Percentiles rank a stretch among this genome's conserved stretches.
phyloP scores from a whole-genome alignment of 202 grass and related monocot genomes.

The Musa balbisiana region DNA sequence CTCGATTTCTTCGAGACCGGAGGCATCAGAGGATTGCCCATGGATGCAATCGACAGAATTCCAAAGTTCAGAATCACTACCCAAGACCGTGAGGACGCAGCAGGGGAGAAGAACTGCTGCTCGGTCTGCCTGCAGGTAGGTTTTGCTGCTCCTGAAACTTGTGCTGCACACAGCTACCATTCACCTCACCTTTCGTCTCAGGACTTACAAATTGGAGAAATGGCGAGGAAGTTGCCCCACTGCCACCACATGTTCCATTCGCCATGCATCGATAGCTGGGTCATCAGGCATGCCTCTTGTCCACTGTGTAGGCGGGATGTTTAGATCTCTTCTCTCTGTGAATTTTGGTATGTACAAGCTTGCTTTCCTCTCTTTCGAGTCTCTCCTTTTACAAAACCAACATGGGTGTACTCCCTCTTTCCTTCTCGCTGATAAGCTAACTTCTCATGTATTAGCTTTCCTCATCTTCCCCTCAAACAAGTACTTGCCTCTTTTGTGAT shows the following conservation, averaged over 20 bases:
- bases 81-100: constrained; percentile 30
- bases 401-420: no score
- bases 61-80: constrained; percentile 43
- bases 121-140: constrained; percentile 79
- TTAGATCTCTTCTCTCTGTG: constrained; percentile 21
- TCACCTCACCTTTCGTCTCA: neutral
- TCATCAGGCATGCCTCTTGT: constrained; percentile 58
- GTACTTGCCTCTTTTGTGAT: no score
- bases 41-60: constrained; percentile 37
- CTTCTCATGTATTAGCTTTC: no score
- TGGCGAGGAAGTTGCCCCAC: constrained; percentile 38
- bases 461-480: no score
- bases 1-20: constrained; percentile 73
- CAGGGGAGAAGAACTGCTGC: constrained; percentile 56
- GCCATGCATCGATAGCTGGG: constrained; percentile 79
- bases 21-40: constrained; percentile 31
- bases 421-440: no score
- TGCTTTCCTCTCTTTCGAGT: no score
- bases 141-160: no score
- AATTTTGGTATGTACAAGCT: no score
- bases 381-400: no score
- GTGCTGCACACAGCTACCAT: no score
- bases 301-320: constrained; percentile 71
- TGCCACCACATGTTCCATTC: constrained; percentile 60
- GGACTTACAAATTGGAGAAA: constrained; percentile 52